Conservation (phyloP, 441 rosid species). For the Biscutella laevigata region DNA sequence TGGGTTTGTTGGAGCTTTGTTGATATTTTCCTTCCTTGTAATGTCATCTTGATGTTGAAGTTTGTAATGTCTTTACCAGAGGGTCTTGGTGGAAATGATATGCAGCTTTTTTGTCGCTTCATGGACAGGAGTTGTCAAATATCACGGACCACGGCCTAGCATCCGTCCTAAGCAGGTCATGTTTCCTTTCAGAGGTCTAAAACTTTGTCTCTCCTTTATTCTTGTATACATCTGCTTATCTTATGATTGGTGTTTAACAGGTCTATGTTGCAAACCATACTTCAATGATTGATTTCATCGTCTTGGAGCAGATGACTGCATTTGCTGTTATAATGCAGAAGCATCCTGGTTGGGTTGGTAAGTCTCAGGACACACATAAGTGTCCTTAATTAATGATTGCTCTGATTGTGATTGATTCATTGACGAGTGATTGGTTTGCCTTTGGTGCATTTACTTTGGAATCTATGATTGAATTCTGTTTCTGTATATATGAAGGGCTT, state of each 20-base stretch:
- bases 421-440: background rate
- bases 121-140: conserved; percentile 94
- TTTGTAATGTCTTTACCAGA: conserved; percentile 33
- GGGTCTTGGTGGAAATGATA: conserved; percentile 89
- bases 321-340: conserved; percentile 98
- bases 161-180: conserved; percentile 92
- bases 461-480: conserved; percentile 18
- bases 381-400: conserved; percentile 10
- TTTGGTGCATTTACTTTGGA: conserved; percentile 7
- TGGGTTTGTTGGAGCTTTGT: conserved; percentile 25
- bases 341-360: conserved; percentile 99
- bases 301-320: conserved; percentile 92
- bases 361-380: conserved; percentile 23
- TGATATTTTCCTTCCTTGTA: background rate
- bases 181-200: background rate
- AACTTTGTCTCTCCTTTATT: background rate
- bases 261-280: conserved; percentile 97
- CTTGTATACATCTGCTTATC: conserved; percentile 2
- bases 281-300: conserved; percentile 93
- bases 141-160: conserved; percentile 96
- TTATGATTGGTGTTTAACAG: conserved; percentile 34
- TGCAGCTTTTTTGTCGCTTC: conserved; percentile 98
- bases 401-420: background rate
- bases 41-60: background rate
- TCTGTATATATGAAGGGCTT: conserved; percentile 43